These are phyloP conservation scores for Limnanthes douglasii DNA, from an alignment of 345 rosid species.

Conservation along the genomic window DNA sequence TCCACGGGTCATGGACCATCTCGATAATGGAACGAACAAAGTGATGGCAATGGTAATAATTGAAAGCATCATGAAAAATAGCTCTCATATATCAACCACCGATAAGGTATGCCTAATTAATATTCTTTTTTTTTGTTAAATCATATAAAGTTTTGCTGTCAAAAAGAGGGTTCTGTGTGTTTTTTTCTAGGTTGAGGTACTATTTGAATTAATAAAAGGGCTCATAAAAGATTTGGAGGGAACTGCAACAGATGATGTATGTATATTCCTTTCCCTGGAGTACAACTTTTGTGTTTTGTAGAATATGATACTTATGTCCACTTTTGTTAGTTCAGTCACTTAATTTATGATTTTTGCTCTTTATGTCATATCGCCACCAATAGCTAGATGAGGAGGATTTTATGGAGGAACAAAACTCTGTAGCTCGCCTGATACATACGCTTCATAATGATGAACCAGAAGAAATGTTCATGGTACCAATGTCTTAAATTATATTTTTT, in stretches of 20 bases:
- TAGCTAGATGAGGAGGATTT: conserved; percentile 95
- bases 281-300: conserved; percentile 1
- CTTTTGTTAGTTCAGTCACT: no score
- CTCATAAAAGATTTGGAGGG: conserved; percentile 79
- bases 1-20: conserved; percentile 81
- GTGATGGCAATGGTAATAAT: conserved; percentile 84
- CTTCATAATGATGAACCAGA: conserved; percentile 59
- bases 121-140: conserved; percentile 8
- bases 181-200: conserved; percentile 60
- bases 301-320: conserved; percentile 1
- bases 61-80: conserved; percentile 76
- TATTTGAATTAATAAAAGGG: conserved; percentile 75
- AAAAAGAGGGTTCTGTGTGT: conserved; percentile 6
- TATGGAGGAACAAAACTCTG: conserved; percentile 81
- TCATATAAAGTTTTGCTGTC: conserved; percentile 1
- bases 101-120: conserved; percentile 35
- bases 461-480: conserved; percentile 84
- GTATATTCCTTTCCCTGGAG: not conserved
- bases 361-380: not conserved
- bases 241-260: conserved; percentile 49
- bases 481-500: no score
- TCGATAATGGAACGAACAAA: conserved; percentile 73
- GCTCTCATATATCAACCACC: conserved; percentile 52
- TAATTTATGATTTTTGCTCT: conserved; percentile 6
- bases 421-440: conserved; percentile 82